Evolutionary conservation across 768 basidiomycete genomes (phyloP), one percentile per base, ranked within the genome.

Genomic region (Auricularia auricula-judae): DNA sequence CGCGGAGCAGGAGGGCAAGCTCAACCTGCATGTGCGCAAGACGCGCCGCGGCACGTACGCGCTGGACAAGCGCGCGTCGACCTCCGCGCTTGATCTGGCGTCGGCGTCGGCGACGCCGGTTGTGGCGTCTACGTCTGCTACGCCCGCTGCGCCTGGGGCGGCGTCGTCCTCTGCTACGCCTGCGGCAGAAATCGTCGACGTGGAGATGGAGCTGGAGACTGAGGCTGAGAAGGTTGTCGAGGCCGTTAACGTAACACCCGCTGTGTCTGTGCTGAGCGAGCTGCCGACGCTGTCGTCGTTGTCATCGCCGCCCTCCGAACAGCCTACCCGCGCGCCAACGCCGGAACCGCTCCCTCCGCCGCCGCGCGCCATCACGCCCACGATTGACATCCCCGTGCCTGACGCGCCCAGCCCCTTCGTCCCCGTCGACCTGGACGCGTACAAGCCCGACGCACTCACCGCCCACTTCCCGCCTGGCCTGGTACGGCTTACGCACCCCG

Each of bases 21-120:
- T 85, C 63, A 88, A 92, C 69, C 75, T 91, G 66, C 87, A 92
- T 70, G 90, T 91, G 72, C 81, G 90, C 44, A 80, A 90, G 67
- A 92, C 90, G 61, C 84, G 90, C 36, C 81, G 90, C 51, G 89
- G 90, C 36, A 90, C 92, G 18, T 92, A 92, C 72, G 87, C 87
- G 35, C 82, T 89, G 8, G 56, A 59, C 23, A 35, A 29, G 34
- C 56, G 23, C 34, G 56, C 56, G 47, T 12, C 47, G 14, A 21
- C 47, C 11, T 51, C 47, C 18, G 47, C 47, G 23, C 14, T 7
- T n/a, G 56, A 21, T 59, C 2, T 59, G 11, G 56, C 56, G 8
- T 51, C 47, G 14, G 16, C 47, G 16, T 18, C 47, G 11, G 47
- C 47, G 16, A 51, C 14, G 8, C 47, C 47, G 11, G 47, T 18